These are phyloP conservation scores for Gossypium laxum DNA, from an alignment of 441 rosid genomes.

Conservation along the genomic window DNA sequence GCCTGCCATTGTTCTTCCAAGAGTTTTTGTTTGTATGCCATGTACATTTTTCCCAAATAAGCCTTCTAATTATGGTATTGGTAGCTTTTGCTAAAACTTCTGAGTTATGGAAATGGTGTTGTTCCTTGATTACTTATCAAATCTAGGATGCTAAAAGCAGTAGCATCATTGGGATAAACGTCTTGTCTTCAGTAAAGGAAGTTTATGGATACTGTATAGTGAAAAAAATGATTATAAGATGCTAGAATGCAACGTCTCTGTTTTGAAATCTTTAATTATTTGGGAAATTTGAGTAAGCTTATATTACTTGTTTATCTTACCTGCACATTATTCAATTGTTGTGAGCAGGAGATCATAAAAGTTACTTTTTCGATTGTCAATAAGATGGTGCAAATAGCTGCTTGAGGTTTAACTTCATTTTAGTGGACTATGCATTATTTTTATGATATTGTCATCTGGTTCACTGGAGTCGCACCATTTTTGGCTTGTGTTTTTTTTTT, in stretches of 20 bases:
- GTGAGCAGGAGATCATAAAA: neutral
- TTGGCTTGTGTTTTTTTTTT: neutral
- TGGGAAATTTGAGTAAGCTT: neutral
- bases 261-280: neutral
- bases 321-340: neutral
- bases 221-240: neutral
- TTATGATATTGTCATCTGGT: neutral
- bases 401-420: neutral
- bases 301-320: neutral
- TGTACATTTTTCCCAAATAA: too few species aligned
- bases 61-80: neutral
- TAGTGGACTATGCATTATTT: neutral
- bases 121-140: neutral
- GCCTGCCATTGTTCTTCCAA: too few species aligned
- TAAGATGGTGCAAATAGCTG: neutral
- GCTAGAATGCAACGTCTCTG: neutral
- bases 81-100: neutral
- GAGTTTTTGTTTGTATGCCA: too few species aligned
- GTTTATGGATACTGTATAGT: neutral
- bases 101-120: neutral
- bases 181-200: neutral
- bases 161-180: neutral
- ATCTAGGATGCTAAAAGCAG: neutral
- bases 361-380: neutral
- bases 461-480: neutral